phyloP scores from a whole-genome alignment of 2,329 filamentous ascomycete genomes.

The Colletotrichum lini region DNA sequence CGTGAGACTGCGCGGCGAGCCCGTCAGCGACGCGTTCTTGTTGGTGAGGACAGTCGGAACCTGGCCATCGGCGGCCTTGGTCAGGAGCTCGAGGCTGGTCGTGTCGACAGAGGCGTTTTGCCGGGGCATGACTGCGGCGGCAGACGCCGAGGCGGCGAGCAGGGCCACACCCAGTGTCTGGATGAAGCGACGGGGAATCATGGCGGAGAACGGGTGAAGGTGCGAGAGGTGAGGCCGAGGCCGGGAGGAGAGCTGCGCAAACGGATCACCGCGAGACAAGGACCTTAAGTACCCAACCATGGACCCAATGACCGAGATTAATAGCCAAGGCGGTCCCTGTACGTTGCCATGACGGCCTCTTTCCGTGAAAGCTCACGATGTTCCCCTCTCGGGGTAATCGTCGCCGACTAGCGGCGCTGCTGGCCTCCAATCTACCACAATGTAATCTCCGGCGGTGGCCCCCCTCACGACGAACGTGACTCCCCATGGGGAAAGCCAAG shows the following conservation, averaged over 20 bases:
- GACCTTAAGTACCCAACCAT: constrained; percentile 2
- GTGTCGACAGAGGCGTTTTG: constrained; percentile 10
- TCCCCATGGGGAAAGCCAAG: constrained; percentile 22
- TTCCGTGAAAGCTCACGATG: background rate
- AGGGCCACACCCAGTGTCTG: constrained; percentile 27
- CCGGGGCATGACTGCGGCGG: constrained; percentile 9
- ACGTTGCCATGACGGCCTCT: background rate
- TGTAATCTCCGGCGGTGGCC: constrained; percentile 18
- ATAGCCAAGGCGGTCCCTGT: too few relatives aligned
- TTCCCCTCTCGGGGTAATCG: constrained; percentile 11
- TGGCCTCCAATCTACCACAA: constrained; percentile 4
- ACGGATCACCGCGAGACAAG: background rate
- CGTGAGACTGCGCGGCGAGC: constrained; percentile 39
- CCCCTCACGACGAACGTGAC: constrained; percentile 14
- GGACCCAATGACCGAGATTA: too few relatives aligned
- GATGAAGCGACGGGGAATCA: constrained; percentile 10
- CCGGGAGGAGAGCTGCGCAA: background rate
- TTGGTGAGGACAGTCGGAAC: constrained; percentile 37
- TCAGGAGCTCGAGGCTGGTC: constrained; percentile 29
- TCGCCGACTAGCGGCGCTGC: constrained; percentile 1
- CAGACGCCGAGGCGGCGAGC: constrained; percentile 16
- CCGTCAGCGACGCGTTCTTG: constrained; percentile 31
- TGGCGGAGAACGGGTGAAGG: constrained; percentile 2
- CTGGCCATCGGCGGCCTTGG: constrained; percentile 41
- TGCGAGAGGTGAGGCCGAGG: background rate